phyloP scores from a whole-genome alignment of 192 early-diverging fungal genomes.

The Coemansia reversa region DNA sequence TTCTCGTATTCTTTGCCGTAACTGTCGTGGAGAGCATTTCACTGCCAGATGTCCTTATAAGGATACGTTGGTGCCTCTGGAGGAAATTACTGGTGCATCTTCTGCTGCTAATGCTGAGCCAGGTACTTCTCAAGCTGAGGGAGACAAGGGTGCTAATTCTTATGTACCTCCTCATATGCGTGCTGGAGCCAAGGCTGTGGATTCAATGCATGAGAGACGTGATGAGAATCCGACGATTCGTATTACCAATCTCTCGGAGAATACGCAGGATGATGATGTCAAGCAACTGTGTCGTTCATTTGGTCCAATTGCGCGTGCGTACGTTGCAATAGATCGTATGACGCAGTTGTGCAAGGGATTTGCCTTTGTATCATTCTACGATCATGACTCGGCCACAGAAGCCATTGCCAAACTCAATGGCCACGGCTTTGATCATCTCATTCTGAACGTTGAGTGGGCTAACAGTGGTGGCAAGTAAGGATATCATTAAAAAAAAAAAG shows the following conservation, averaged over 20 bases:
- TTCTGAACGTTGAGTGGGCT: slow-evolving; percentile 88
- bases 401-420: slow-evolving; percentile 88
- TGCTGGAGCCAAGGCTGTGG: slow-evolving; percentile 54
- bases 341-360: slow-evolving; percentile 90
- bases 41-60: slow-evolving; percentile 98
- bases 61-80: slow-evolving; percentile 81
- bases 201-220: slow-evolving; percentile 52
- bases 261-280: slow-evolving; percentile 85
- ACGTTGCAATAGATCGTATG: slow-evolving; percentile 81
- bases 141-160: slow-evolving; percentile 57
- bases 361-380: slow-evolving; percentile 89
- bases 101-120: slow-evolving; percentile 4
- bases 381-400: slow-evolving; percentile 76
- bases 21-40: slow-evolving; percentile 95
- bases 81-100: slow-evolving; percentile 58
- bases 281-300: slow-evolving; percentile 85
- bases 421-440: slow-evolving; percentile 94
- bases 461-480: slow-evolving; percentile 8
- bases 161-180: slow-evolving; percentile 91
- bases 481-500: too few species aligned
- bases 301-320: slow-evolving; percentile 80
- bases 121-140: slow-evolving; percentile 14
- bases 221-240: slow-evolving; percentile 76
- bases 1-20: slow-evolving; percentile 90
- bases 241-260: slow-evolving; percentile 96